These are phyloP conservation scores for Epichloe baconii DNA, from an alignment of 2,329 filamentous ascomycete genomes.

Conservation along the genomic window DNA sequence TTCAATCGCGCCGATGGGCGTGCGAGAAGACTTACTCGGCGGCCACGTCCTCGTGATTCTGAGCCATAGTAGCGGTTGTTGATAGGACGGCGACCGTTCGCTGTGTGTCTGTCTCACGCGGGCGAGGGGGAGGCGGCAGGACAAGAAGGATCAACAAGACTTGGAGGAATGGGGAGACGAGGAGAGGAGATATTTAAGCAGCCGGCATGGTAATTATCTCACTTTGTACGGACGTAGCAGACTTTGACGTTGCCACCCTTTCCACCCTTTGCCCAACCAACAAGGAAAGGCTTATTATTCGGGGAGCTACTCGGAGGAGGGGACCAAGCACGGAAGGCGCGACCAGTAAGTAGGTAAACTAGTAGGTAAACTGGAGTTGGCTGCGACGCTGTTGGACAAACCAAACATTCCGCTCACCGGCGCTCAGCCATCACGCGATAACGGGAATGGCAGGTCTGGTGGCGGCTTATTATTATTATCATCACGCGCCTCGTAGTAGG, in stretches of 20 bases:
- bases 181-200: not conserved
- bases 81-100: not conserved
- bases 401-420: too few species aligned
- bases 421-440: too few species aligned
- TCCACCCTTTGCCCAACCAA: too few species aligned
- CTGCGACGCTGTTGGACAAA: too few species aligned
- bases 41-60: slow-evolving; percentile 20
- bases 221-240: too few species aligned
- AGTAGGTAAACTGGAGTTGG: not conserved
- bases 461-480: not conserved
- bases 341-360: not conserved
- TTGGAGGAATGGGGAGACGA: not conserved
- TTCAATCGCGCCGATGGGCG: not conserved
- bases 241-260: too few species aligned
- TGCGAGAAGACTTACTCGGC: slow-evolving; percentile 16
- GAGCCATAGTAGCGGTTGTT: slow-evolving; percentile 14
- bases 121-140: not conserved
- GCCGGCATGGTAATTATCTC: too few species aligned
- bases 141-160: not conserved
- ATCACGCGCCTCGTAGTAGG: too few species aligned
- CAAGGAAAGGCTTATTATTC: too few species aligned
- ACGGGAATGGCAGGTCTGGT: not conserved
- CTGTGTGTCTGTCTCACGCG: not conserved
- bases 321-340: not conserved
- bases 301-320: not conserved